Conservation (phyloP, 129 eudicot genomes). For the Pulicaria dysenterica region DNA sequence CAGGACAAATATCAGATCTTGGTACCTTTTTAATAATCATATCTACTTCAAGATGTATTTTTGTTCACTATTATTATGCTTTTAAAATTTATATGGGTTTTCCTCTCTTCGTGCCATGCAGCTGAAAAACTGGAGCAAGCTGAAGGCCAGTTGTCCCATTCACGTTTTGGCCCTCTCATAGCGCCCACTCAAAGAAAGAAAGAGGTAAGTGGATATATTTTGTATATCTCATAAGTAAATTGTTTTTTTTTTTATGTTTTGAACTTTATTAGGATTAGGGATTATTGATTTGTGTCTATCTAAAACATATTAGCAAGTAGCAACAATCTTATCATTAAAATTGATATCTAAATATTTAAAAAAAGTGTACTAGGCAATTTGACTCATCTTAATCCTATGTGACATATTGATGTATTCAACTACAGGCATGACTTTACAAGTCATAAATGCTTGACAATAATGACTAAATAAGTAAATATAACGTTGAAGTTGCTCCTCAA, state of each 20-base stretch:
- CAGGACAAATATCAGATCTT: constrained; percentile 96
- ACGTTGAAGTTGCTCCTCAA: too few species aligned
- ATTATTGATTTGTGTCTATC: too few species aligned
- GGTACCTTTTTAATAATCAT: constrained; percentile 42
- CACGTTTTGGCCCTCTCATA: constrained; percentile 80
- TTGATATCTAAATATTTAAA: not conserved
- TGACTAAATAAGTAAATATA: too few species aligned
- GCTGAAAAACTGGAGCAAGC: constrained; percentile 99
- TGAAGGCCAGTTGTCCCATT: constrained; percentile 85
- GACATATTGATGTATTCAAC: too few species aligned
- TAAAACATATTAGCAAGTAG: not conserved
- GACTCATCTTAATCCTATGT: too few species aligned
- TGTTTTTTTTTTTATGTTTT: not conserved
- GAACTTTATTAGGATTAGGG: not conserved
- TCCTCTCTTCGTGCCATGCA: constrained; percentile 28
- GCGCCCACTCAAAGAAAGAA: constrained; percentile 89
- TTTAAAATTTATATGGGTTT: constrained; percentile 3
- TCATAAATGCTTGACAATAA: too few species aligned
- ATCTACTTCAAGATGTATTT: not conserved
- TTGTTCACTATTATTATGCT: not conserved
- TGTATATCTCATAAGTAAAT: not conserved
- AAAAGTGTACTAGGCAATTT: too few species aligned
- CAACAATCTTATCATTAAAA: not conserved
- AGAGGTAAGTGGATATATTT: constrained; percentile 59
- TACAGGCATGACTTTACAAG: too few species aligned